Evolutionary conservation across 805 yeast genomes (phyloP).

Genomic region (Suhomyces sp.): DNA sequence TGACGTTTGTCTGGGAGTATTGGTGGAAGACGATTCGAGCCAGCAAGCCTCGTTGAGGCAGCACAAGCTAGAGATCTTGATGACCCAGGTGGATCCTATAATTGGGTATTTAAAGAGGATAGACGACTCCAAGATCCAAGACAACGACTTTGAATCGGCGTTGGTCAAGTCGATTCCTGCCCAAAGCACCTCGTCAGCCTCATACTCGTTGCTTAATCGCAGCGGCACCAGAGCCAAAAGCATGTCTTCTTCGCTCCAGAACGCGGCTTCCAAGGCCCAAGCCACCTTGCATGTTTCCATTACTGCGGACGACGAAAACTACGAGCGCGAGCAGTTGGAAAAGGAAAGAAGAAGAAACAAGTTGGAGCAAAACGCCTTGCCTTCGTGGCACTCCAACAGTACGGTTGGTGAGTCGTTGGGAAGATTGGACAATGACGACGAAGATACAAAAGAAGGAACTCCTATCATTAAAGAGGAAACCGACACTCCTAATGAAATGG

Average conservation of each 20-base stretch:
- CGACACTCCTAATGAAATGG: conserved; percentile 1
- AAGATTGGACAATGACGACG: conserved; percentile 50
- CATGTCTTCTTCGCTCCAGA: conserved; percentile 31
- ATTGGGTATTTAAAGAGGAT: conserved; percentile 68
- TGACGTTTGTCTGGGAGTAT: conserved; percentile 71
- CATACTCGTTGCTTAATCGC: conserved; percentile 60
- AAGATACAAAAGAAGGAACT: conserved; percentile 19
- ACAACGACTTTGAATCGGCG: conserved; percentile 47
- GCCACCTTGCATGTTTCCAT: conserved; percentile 89
- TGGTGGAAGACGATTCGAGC: conserved; percentile 86
- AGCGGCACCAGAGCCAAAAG: conserved; percentile 27
- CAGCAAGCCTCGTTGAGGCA: conserved; percentile 79
- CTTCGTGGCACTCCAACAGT: conserved; percentile 92
- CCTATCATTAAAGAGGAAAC: conserved; percentile 13
- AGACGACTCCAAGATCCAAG: conserved; percentile 40
- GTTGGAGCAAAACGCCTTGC: conserved; percentile 89
- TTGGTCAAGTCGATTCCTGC: conserved; percentile 83
- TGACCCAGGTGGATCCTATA: conserved; percentile 87
- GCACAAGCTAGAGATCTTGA: conserved; percentile 73
- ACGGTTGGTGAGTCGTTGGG: conserved; percentile 77
- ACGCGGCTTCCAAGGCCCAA: conserved; percentile 62
- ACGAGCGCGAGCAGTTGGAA: conserved; percentile 61
- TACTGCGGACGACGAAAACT: conserved; percentile 79
- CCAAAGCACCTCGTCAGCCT: conserved; percentile 62
- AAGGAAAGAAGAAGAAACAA: conserved; percentile 65